These are phyloP conservation scores for Stephanodiscus triporus DNA, from an alignment of 108 stramenopile genomes.

Conservation along the genomic window DNA sequence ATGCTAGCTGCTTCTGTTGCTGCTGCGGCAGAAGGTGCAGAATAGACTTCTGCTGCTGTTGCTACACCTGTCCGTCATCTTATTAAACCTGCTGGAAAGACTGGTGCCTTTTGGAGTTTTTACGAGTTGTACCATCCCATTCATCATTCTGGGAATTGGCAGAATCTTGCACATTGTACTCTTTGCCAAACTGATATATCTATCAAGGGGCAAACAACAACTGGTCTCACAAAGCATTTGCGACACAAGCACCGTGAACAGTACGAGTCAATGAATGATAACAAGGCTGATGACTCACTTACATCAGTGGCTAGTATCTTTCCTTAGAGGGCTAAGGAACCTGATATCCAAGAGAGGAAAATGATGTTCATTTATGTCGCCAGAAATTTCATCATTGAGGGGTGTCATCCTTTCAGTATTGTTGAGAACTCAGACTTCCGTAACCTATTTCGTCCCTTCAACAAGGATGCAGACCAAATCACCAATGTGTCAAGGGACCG, in stretches of 20 bases:
- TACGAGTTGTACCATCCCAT: too few relatives aligned
- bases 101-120: too few relatives aligned
- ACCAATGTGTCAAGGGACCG: neutral
- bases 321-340: slow-evolving; percentile 1
- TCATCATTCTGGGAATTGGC: too few relatives aligned
- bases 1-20: too few relatives aligned
- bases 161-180: neutral
- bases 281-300: neutral
- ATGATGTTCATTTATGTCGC: neutral
- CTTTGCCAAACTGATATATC: neutral
- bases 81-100: too few relatives aligned
- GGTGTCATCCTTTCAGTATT: neutral
- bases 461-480: neutral
- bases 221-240: neutral
- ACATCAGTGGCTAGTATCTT: neutral
- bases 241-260: neutral
- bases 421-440: neutral
- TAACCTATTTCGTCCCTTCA: neutral
- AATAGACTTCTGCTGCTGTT: too few relatives aligned
- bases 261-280: neutral
- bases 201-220: neutral
- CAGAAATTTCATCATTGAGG: neutral
- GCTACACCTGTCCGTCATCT: too few relatives aligned
- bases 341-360: neutral
- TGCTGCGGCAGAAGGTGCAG: too few relatives aligned